These are phyloP conservation scores for Kurtzmaniella quercitrusa DNA, from an alignment of 1,139 yeast genomes.

Conservation along the genomic window DNA sequence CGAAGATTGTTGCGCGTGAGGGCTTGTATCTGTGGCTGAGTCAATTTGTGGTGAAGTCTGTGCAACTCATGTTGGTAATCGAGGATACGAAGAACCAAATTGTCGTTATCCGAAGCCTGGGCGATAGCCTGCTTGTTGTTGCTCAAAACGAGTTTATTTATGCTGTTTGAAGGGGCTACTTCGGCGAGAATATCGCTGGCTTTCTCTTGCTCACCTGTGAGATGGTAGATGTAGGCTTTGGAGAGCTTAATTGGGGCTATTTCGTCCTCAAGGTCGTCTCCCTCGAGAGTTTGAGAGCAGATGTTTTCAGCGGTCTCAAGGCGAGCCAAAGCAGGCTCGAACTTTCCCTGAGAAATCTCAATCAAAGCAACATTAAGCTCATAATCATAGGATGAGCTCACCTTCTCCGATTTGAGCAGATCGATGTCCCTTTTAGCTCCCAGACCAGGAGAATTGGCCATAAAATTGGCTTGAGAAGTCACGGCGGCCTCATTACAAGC, in stretches of 20 bases:
- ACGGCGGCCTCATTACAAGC: conserved; percentile 68
- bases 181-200: conserved; percentile 36
- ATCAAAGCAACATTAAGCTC: conserved; percentile 67
- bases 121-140: conserved; percentile 25
- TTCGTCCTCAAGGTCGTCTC: conserved; percentile 42
- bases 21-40: conserved; percentile 37
- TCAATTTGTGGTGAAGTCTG: conserved; percentile 34
- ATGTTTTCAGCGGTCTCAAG: conserved; percentile 46
- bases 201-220: conserved; percentile 37
- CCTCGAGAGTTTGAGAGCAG: conserved; percentile 33
- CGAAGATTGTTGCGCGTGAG: conserved; percentile 43
- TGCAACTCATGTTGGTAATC: conserved; percentile 36
- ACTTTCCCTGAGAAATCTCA: conserved; percentile 42
- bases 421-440: conserved; percentile 5
- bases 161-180: conserved; percentile 23
- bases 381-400: conserved; percentile 27
- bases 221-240: conserved; percentile 59
- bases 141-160: conserved; percentile 28
- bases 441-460: conserved; percentile 4
- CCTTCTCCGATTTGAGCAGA: conserved; percentile 7
- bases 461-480: conserved; percentile 45
- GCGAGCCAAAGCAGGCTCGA: conserved; percentile 37
- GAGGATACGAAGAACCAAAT: conserved; percentile 38
- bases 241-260: conserved; percentile 65
- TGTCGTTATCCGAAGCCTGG: background rate